A percentile compares a stretch with the other conserved stretches of the same genome.
phyloP scores from a whole-genome alignment of 2,329 filamentous ascomycete genomes.

The Penicillium sp. region DNA sequence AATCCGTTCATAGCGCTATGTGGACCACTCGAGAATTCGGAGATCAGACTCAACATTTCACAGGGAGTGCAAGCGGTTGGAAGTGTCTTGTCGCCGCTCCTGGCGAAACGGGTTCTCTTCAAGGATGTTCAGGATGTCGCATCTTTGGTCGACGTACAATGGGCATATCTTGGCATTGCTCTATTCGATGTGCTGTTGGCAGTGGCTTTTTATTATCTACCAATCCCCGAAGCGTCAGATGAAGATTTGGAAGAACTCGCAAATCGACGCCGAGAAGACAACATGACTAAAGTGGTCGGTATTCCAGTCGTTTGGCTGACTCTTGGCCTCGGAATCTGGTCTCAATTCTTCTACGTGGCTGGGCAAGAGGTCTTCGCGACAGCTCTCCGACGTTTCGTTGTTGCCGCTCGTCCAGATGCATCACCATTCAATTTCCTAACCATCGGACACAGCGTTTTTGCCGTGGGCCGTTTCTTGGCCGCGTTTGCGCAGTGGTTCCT shows the following conservation, averaged over 20 bases:
- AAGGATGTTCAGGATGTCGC: constrained; percentile 47
- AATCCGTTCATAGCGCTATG: constrained; percentile 64
- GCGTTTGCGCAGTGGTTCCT: constrained; percentile 54
- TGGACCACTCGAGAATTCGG: constrained; percentile 58
- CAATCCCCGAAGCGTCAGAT: constrained; percentile 61
- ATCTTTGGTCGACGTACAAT: constrained; percentile 60
- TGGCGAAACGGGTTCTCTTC: constrained; percentile 60
- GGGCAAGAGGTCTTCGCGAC: constrained; percentile 57
- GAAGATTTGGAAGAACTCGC: constrained; percentile 57
- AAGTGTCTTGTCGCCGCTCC: constrained; percentile 57
- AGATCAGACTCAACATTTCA: constrained; percentile 59
- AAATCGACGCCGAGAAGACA: constrained; percentile 50
- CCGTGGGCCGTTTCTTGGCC: constrained; percentile 56
- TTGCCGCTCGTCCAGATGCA: constrained; percentile 35
- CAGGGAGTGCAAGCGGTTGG: constrained; percentile 62
- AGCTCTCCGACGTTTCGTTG: constrained; percentile 47
- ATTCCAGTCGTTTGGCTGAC: constrained; percentile 56
- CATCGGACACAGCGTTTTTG: constrained; percentile 58
- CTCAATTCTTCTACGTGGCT: constrained; percentile 60
- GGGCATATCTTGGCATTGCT: constrained; percentile 63
- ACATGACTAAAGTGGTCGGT: constrained; percentile 45
- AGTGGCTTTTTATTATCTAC: constrained; percentile 59
- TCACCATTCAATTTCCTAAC: constrained; percentile 48
- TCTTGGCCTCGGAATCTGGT: constrained; percentile 53
- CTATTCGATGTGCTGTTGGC: constrained; percentile 59